A percentile compares a stretch with the other conserved stretches of the same genome.
Conservation (phyloP, 2,329 filamentous ascomycete species). For the Fusarium miscanthi region DNA sequence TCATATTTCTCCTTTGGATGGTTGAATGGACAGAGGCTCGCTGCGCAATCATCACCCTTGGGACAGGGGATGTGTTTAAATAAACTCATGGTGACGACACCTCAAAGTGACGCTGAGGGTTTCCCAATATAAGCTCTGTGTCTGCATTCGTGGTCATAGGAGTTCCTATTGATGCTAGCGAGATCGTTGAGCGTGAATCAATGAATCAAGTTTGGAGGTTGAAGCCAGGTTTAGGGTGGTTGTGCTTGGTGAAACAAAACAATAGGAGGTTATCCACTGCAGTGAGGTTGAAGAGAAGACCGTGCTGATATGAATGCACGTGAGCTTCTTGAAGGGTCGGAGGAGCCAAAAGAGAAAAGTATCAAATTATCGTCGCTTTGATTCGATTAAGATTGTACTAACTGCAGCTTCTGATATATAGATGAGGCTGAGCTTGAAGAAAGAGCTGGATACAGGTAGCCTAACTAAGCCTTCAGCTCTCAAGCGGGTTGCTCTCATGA, state of each 20-base stretch:
- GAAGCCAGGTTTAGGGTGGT: slow-evolving; percentile 11
- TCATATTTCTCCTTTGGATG: slow-evolving; percentile 52
- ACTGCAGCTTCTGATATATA: neutral
- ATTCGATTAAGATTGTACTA: neutral
- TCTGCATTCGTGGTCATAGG: neutral
- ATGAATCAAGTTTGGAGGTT: slow-evolving; percentile 4
- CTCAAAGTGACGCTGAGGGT: neutral
- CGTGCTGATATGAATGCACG: slow-evolving; percentile 6
- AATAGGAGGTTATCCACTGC: slow-evolving; percentile 21
- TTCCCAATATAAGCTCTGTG: neutral
- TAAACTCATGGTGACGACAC: slow-evolving; percentile 50
- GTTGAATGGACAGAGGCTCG: slow-evolving; percentile 63
- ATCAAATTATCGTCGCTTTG: neutral
- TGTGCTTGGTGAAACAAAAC: slow-evolving; percentile 2
- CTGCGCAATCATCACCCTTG: slow-evolving; percentile 59
- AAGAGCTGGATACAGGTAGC: slow-evolving; percentile 9
- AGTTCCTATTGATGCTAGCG: neutral
- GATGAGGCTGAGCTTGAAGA: slow-evolving; percentile 7
- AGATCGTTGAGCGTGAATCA: neutral
- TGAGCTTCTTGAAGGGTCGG: neutral
- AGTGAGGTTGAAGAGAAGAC: neutral
- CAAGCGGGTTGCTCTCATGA: slow-evolving; percentile 17
- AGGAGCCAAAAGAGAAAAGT: neutral
- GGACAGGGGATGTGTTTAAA: slow-evolving; percentile 63
- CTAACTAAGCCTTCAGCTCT: slow-evolving; percentile 2